Conservation (phyloP, 2,329 filamentous ascomycete species). For the Colletotrichum sp. region DNA sequence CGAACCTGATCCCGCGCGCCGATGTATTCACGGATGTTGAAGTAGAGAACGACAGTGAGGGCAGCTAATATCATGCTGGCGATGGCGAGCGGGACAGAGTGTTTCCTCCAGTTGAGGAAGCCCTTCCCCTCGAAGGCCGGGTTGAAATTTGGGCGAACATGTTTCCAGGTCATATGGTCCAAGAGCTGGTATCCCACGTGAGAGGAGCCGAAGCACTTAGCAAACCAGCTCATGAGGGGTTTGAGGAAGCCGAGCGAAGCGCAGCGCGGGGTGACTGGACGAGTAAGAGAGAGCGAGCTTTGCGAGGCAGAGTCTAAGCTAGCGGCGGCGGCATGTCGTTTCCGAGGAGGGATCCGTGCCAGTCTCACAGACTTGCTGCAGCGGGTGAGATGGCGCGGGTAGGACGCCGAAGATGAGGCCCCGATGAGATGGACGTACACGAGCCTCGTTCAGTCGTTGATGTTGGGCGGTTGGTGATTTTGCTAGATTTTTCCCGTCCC, state of each 20-base stretch:
- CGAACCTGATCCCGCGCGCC: conserved; percentile 7
- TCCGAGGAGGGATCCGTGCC: conserved; percentile 19
- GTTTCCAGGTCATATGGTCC: conserved; percentile 17
- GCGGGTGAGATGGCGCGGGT: neutral
- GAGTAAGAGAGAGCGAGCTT: neutral
- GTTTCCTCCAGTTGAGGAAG: conserved; percentile 13
- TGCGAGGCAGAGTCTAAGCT: conserved; percentile 5
- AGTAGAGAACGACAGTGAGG: conserved; percentile 13
- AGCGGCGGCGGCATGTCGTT: conserved; percentile 16
- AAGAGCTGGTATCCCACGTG: conserved; percentile 19
- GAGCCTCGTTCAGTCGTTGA: neutral
- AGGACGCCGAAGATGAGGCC: conserved; percentile 16
- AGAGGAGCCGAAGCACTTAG: conserved; percentile 1
- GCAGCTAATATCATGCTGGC: conserved; percentile 18
- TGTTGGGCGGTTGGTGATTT: neutral
- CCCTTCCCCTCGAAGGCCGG: conserved; percentile 8
- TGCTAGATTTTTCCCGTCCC: neutral
- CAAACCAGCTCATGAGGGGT: neutral
- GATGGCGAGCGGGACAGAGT: conserved; percentile 3
- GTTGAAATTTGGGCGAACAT: conserved; percentile 2
- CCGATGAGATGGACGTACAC: neutral
- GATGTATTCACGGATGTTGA: conserved; percentile 11
- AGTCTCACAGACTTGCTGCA: conserved; percentile 18
- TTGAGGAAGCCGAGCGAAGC: conserved; percentile 3
- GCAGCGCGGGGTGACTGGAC: neutral